Percentiles rank a stretch among this genome's conserved stretches.
Conservation (phyloP, 2,329 filamentous ascomycete species). For the Fusarium sp. region DNA sequence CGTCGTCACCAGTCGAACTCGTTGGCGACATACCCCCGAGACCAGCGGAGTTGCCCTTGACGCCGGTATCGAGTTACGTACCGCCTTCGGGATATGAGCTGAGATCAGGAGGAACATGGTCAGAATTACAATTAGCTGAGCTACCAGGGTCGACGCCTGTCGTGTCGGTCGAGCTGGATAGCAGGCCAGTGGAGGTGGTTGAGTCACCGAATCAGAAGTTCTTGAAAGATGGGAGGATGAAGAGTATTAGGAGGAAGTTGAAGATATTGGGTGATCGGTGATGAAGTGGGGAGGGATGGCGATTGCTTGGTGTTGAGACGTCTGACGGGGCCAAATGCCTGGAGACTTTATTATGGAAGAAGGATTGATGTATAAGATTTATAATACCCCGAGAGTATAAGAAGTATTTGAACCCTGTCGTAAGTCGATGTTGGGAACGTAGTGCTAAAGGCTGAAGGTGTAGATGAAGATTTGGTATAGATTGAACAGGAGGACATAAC, state of each 20-base stretch:
- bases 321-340: accelerated
- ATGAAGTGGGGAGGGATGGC: not conserved
- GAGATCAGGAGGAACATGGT: not conserved
- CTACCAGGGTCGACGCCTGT: not conserved
- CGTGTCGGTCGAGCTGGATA: not conserved
- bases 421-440: not conserved
- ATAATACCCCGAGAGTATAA: not conserved
- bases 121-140: constrained; percentile 4
- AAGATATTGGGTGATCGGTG: not conserved
- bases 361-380: not conserved
- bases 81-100: not conserved
- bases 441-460: not conserved
- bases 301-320: not conserved
- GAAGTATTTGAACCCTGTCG: not conserved
- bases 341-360: not conserved
- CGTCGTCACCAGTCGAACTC: not conserved
- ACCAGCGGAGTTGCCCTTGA: not conserved
- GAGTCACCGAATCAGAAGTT: constrained; percentile 1
- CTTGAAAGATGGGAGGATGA: not conserved
- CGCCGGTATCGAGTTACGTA: not conserved
- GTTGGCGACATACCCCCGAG: not conserved
- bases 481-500: not conserved
- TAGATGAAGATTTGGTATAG: not conserved
- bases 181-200: not conserved
- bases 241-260: not conserved